Evolutionary conservation across 2,329 filamentous ascomycete species (phyloP).

Genomic region (Colletotrichum brevisporum): DNA sequence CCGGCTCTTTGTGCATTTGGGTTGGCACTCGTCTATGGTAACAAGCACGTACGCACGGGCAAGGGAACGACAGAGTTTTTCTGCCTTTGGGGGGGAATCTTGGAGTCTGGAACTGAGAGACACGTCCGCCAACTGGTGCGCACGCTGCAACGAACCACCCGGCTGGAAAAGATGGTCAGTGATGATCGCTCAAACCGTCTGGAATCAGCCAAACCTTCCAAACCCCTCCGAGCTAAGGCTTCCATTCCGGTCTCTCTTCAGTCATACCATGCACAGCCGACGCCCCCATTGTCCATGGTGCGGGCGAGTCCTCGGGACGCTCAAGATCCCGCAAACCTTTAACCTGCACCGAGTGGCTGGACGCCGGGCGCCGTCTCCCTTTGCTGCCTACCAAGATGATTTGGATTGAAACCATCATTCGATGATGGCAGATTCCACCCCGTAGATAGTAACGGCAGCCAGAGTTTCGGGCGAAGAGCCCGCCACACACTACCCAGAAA

Average conservation of each 20-base stretch:
- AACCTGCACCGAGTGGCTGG: not conserved
- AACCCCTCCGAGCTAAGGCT: too few relatives aligned
- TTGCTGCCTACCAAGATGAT: too few relatives aligned
- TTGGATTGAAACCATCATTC: not conserved
- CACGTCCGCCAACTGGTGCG: conserved; percentile 13
- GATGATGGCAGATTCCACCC: conserved; percentile 7
- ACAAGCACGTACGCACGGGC: conserved; percentile 23
- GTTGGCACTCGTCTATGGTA: conserved; percentile 2
- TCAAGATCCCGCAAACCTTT: not conserved
- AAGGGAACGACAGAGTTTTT: not conserved
- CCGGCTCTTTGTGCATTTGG: conserved; percentile 28
- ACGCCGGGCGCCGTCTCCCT: too few relatives aligned
- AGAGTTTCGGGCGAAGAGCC: not conserved
- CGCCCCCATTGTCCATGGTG: not conserved
- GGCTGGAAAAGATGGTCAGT: conserved; percentile 28
- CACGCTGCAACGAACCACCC: conserved; percentile 30
- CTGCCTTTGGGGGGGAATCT: conserved; percentile 1
- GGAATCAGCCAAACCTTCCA: conserved; percentile 26
- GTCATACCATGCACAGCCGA: too few relatives aligned
- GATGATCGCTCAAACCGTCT: conserved; percentile 23
- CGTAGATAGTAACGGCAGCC: not conserved
- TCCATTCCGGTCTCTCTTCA: too few relatives aligned
- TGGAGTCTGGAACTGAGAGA: conserved; percentile 2
- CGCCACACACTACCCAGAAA: not conserved
- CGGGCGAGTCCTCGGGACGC: too few relatives aligned